Evolutionary conservation across 495 filamentous ascomycete genomes (phyloP), one percentile per base, ranked within the genome.

Genomic region (Talaromyces adpressus): DNA sequence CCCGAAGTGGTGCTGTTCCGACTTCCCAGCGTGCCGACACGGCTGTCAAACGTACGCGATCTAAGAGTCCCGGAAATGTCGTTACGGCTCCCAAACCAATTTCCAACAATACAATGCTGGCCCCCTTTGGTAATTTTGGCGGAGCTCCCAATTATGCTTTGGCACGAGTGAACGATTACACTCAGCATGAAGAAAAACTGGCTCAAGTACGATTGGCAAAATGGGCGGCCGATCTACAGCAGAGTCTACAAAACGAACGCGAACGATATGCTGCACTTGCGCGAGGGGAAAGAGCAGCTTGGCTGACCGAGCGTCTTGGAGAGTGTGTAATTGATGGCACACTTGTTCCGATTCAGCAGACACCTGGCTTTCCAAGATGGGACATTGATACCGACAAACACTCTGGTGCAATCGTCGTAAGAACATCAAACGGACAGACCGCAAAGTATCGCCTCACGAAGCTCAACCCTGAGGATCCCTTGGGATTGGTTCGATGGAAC

Each of bases 161-260:
- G 60, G 86, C 91, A 11, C 80, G 87, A 52, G 79, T 93, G 61
- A 77, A 87, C 32, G 87, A 90, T 64, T 85, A 90, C 69, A 87
- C 86, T 2, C 85, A 89, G 59, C 80, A 84, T 30, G 87, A 94
- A 72, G 87, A 93, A 66, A 81, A 79, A 11, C 75, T 90, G n/a
- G 89, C 91, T 4, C 90, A 91, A 68, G 82, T 96, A 25, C 83
- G 89, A 20, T 80, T 97, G 12, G 89, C 89, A 6, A 90, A 92
- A 68, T 98, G 94, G 94, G 93, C 93, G 9, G 82, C 86, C 1
- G 91, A 97, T 69, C 82, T 98, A 0, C 93, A 97, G 69, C 87
- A 85, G 56, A 92, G 89, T 66, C 76, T 96, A 5, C 83, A 88
- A 25, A 89, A 91, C 49, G 93, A 98, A 72, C 86, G 91, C 9